Evolutionary conservation across 75 land plant species (phyloP).

Genomic region (Pseudotsuga menziesii): DNA sequence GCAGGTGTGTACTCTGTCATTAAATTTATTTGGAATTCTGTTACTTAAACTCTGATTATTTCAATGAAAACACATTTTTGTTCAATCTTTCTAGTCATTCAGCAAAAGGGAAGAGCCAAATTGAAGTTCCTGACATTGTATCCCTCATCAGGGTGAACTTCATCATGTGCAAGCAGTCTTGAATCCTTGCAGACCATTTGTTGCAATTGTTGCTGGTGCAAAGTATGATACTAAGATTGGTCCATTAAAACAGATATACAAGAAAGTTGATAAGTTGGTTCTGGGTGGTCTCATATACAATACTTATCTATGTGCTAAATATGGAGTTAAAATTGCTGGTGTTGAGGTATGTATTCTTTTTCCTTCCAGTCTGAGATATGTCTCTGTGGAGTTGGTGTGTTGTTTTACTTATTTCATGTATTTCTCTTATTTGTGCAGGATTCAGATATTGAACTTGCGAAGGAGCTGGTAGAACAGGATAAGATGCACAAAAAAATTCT

Average conservation of each 20-base stretch:
- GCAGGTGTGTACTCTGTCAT: conserved; percentile 24
- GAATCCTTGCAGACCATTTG: conserved; percentile 38
- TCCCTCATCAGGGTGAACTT: conserved; percentile 27
- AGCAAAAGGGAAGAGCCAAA: too few relatives aligned
- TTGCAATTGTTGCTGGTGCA: conserved; percentile 48
- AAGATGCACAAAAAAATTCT: conserved; percentile 35
- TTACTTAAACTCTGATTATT: too few relatives aligned
- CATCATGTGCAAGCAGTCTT: conserved; percentile 37
- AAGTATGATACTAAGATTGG: conserved; percentile 58
- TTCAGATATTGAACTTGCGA: conserved; percentile 49
- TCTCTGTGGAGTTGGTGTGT: neutral
- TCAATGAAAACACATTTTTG: too few relatives aligned
- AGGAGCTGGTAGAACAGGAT: conserved; percentile 40
- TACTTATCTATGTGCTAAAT: conserved; percentile 52
- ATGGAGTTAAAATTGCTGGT: conserved; percentile 47
- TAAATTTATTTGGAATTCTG: too few relatives aligned
- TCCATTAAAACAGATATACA: conserved; percentile 38
- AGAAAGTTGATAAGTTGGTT: conserved; percentile 43
- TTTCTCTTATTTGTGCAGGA: conserved; percentile 19
- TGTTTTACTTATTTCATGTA: neutral
- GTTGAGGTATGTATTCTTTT: conserved; percentile 28
- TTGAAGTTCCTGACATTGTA: too few relatives aligned
- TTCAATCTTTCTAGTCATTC: too few relatives aligned
- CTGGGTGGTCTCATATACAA: conserved; percentile 48
- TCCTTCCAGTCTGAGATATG: too few relatives aligned